phyloP scores from a whole-genome alignment of 345 rosid genomes.

The Salix viminalis region DNA sequence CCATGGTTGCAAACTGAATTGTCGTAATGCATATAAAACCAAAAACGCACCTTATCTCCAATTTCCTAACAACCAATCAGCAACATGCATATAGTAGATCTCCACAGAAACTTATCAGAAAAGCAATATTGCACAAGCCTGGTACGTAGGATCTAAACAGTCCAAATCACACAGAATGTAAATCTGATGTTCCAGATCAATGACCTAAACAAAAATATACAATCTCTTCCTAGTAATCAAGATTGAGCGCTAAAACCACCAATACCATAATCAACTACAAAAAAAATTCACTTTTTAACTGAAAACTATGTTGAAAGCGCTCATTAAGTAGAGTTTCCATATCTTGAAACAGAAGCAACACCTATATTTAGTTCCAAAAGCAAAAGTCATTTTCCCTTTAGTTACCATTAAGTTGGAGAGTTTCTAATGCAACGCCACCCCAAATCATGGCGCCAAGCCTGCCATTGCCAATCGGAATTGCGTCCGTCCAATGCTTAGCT shows the following conservation, averaged over 20 bases:
- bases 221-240: neutral
- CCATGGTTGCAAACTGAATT: too few species aligned
- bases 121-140: too few species aligned
- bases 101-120: too few species aligned
- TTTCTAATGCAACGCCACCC: slow-evolving; percentile 76
- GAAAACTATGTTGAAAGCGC: neutral
- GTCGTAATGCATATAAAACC: too few species aligned
- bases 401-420: slow-evolving; percentile 76
- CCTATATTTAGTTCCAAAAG: too few species aligned
- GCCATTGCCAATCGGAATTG: slow-evolving; percentile 84
- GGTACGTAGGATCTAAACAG: too few species aligned
- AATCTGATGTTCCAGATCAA: too few species aligned
- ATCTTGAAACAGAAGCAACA: neutral
- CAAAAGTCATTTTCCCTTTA: neutral
- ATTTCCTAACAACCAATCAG: too few species aligned
- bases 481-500: slow-evolving; percentile 71
- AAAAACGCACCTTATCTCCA: too few species aligned
- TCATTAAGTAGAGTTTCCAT: neutral
- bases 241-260: neutral
- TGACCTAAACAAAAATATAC: neutral
- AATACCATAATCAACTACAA: neutral
- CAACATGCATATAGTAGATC: too few species aligned
- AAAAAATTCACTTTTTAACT: neutral
- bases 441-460: slow-evolving; percentile 89
- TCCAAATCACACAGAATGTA: too few species aligned